phyloP scores from a whole-genome alignment of 257 asterid species.

The Scutellaria barbata region DNA sequence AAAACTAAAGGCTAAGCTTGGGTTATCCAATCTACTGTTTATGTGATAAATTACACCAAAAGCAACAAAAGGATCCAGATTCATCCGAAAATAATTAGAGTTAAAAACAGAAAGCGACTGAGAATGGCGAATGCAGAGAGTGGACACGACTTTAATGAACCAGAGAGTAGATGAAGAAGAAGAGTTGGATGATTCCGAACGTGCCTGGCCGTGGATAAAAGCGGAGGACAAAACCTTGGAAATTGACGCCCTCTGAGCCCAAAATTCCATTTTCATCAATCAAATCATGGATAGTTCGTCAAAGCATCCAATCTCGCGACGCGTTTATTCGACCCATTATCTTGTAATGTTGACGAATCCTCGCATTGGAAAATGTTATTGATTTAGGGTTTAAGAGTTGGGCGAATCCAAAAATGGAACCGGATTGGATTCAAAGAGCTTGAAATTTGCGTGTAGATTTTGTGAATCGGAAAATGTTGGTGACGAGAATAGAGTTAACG shows the following conservation, averaged over 20 bases:
- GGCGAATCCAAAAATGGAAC: not conserved
- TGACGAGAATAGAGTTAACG: constrained; percentile 13
- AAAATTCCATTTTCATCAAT: constrained; percentile 64
- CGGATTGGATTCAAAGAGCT: not conserved
- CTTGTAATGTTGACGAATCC: not conserved
- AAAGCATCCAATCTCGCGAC: constrained; percentile 1
- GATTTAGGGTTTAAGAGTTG: not conserved
- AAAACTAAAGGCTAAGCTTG: constrained; percentile 73
- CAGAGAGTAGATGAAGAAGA: constrained; percentile 59
- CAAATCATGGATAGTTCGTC: constrained; percentile 8
- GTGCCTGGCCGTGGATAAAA: constrained; percentile 50
- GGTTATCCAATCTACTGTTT: constrained; percentile 51
- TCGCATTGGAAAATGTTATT: not conserved
- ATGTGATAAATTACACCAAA: constrained; percentile 66
- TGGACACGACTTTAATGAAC: constrained; percentile 84
- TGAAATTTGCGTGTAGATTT: not conserved
- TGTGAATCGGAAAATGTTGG: not conserved
- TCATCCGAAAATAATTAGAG: constrained; percentile 68
- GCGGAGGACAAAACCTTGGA: constrained; percentile 53
- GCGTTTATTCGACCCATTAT: constrained; percentile 44
- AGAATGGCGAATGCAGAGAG: constrained; percentile 67
- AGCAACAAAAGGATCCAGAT: constrained; percentile 68
- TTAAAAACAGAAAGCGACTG: constrained; percentile 52
- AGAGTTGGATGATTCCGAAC: constrained; percentile 44
- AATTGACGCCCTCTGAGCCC: constrained; percentile 64